Conservation (phyloP, 1,284 basidiomycete genomes). For the Porodaedalea pini region DNA sequence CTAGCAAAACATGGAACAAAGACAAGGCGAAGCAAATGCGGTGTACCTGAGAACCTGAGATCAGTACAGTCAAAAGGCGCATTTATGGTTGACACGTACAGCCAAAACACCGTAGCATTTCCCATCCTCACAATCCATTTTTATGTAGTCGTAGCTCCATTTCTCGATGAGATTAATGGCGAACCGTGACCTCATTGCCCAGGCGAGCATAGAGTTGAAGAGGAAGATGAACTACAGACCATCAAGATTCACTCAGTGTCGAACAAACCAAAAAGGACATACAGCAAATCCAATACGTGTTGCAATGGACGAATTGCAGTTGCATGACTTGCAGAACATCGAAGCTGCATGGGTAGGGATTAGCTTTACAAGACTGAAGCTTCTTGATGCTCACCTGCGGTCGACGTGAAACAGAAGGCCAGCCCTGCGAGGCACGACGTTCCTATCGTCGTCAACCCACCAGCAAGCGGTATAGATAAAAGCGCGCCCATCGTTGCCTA, state of each 20-base stretch:
- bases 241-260: not conserved
- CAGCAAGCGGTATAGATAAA: conserved; percentile 84
- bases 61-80: not conserved
- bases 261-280: conserved; percentile 29
- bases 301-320: conserved; percentile 98
- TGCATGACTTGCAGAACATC: conserved; percentile 98
- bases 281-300: conserved; percentile 96
- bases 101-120: conserved; percentile 97
- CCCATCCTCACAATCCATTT: conserved; percentile 92
- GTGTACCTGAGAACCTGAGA: conserved; percentile 63
- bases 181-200: conserved; percentile 90
- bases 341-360: conserved; percentile 55
- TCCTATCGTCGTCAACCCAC: conserved; percentile 71
- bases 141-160: conserved; percentile 94
- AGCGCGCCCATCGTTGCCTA: conserved; percentile 67
- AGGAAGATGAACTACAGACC: conserved; percentile 83
- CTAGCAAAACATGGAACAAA: conserved; percentile 84
- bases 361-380: not conserved
- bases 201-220: conserved; percentile 94
- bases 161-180: conserved; percentile 88
- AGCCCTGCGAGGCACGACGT: conserved; percentile 79
- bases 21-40: conserved; percentile 95
- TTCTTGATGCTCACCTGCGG: conserved; percentile 55
- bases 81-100: conserved; percentile 43
- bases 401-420: conserved; percentile 80